Base-by-base conservation (phyloP, 306 rosid genomes). In the Quercus wislizeni region DNA sequence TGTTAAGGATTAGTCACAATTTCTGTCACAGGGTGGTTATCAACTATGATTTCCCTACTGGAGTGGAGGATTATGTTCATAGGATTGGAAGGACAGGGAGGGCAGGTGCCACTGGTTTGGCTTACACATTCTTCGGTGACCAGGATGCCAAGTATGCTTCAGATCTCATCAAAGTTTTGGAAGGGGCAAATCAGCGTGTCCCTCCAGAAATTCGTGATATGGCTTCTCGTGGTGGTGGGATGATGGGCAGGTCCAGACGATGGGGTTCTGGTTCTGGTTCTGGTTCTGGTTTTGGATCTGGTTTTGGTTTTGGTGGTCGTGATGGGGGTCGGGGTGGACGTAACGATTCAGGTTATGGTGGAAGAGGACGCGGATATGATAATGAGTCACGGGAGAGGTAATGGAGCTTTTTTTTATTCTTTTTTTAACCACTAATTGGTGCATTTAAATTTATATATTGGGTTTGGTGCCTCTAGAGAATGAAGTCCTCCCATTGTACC, bases 21-120 rank as follows among this genome's bases (percentile, higher is more conserved):
- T 31, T 80, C 52, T 71, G 55, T 83, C 67, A 59, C 88, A 96
- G 99, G 91, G 98, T 93, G 78, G 99, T 93, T 81, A 82, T 96
- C 86, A 96, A 96, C 79, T 96, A 89, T 64, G 99, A 96, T 85
- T 96, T 96, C 82, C 99, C 99, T 54, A 89, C 93, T n/a, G 99
- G 99, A 69, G 99, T 96, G 69, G 99, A 96, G 89, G 99, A 96
- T 80, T 96, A 96, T 90, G 99, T 96, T 55, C 98, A 96, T 79
- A 96, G 99, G 89, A 96, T 96, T 85, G 99, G 99, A 79, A 92
- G 99, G 81, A 96, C 99, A 17, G 99, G 99, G 74, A 91, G 99
- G 82, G 99, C 99, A 58, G 99, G 99, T 63, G 99, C 99, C 72
- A 93, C 96, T 69, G 99, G 99, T 56, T 3, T 91, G 75, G 99